Conservation (phyloP, 495 filamentous ascomycete species). For the Penicillium salamii region DNA sequence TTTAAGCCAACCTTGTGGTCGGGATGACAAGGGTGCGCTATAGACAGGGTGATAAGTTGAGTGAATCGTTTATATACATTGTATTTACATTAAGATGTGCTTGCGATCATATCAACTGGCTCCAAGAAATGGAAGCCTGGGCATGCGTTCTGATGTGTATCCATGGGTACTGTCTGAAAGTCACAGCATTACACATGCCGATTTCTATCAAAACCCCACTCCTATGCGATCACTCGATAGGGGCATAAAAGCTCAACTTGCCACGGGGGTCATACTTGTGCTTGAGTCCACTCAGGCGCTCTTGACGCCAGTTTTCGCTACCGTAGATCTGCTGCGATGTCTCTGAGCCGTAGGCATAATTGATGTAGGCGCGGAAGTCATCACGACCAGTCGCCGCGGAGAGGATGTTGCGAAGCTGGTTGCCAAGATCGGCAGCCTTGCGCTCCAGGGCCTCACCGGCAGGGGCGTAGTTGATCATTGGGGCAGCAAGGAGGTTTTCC, state of each 20-base stretch:
- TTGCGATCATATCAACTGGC: not conserved
- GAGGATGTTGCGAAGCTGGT: constrained; percentile 42
- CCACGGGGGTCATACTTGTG: constrained; percentile 52
- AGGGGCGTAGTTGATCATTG: constrained; percentile 39
- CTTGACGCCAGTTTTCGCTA: constrained; percentile 45
- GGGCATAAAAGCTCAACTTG: constrained; percentile 53
- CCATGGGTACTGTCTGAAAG: not conserved
- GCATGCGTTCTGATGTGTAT: not conserved
- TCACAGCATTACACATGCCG: not conserved
- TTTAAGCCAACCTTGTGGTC: too few relatives aligned
- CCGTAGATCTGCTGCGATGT: constrained; percentile 45
- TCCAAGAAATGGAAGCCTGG: not conserved
- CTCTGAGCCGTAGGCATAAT: constrained; percentile 60
- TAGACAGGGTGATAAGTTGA: too few relatives aligned
- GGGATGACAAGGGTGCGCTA: too few relatives aligned
- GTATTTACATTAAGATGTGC: not conserved
- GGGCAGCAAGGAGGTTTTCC: constrained; percentile 43
- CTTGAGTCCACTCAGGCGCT: constrained; percentile 46
- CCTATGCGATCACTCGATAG: constrained; percentile 24
- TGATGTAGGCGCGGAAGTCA: constrained; percentile 51
- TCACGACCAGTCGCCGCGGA: constrained; percentile 30
- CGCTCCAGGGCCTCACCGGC: constrained; percentile 22
- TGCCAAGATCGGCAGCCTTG: constrained; percentile 34
- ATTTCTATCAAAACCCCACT: not conserved
- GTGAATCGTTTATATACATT: not conserved